These are phyloP conservation scores for Tylopilus sp. DNA, from an alignment of 1,284 basidiomycete genomes.

Conservation along the genomic window DNA sequence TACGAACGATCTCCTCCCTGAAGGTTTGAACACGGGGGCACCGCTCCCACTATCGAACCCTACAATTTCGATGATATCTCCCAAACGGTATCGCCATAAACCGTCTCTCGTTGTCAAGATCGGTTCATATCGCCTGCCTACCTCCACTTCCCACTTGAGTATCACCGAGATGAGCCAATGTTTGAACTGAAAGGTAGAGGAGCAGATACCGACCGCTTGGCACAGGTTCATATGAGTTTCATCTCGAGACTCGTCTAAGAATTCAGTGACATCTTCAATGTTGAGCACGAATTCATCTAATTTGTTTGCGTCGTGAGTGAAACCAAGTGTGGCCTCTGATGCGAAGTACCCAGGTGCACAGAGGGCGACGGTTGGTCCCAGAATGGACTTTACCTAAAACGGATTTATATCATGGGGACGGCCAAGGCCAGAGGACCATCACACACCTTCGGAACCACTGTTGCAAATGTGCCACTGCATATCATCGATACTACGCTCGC, in stretches of 20 bases:
- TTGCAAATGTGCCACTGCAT: too few species aligned
- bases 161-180: neutral
- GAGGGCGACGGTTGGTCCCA: constrained; percentile 22
- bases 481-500: too few species aligned
- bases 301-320: neutral
- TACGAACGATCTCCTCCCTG: constrained; percentile 27
- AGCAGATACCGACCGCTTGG: constrained; percentile 22
- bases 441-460: too few species aligned
- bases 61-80: constrained; percentile 28
- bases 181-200: neutral
- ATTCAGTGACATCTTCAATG: constrained; percentile 21
- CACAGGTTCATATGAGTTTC: constrained; percentile 20
- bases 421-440: too few species aligned
- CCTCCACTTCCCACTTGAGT: constrained; percentile 35
- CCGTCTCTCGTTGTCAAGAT: constrained; percentile 35
- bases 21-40: constrained; percentile 20
- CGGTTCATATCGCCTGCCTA: constrained; percentile 29
- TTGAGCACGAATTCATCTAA: constrained; percentile 16
- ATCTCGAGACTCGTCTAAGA: constrained; percentile 22
- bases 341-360: constrained; percentile 15
- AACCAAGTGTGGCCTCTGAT: constrained; percentile 13
- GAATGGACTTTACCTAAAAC: constrained; percentile 21
- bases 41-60: constrained; percentile 19
- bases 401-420: too few species aligned
- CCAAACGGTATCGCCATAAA: constrained; percentile 38